Percentiles rank a stretch among this genome's conserved stretches.
phyloP scores from a whole-genome alignment of 2,329 filamentous ascomycete genomes.

The Stemphylium vesicarium region DNA sequence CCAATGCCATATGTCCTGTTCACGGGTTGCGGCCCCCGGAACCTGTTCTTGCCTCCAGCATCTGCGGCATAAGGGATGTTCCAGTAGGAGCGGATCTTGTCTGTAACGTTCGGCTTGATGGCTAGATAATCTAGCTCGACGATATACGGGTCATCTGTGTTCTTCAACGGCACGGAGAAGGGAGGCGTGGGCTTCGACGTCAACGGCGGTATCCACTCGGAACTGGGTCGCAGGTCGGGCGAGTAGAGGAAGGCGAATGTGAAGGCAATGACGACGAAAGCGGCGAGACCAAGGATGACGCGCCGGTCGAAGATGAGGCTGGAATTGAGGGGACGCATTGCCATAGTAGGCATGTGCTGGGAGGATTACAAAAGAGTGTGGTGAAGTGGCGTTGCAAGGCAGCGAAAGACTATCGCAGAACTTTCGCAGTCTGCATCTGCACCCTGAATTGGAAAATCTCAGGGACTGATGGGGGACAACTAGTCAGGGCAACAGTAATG shows the following conservation, averaged over 20 bases:
- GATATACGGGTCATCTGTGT: constrained; percentile 34
- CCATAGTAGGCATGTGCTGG: constrained; percentile 16
- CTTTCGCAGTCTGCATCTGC: constrained; percentile 20
- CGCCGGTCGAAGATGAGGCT: constrained; percentile 37
- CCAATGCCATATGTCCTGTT: constrained; percentile 35
- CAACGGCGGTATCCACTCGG: constrained; percentile 36
- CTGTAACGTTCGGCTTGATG: constrained; percentile 37
- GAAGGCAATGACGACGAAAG: constrained; percentile 29
- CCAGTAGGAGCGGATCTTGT: constrained; percentile 39
- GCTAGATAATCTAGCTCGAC: constrained; percentile 42
- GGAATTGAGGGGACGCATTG: constrained; percentile 32
- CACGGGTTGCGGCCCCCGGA: constrained; percentile 40
- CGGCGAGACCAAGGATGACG: constrained; percentile 29
- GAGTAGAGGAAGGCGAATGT: constrained; percentile 38
- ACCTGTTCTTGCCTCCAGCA: constrained; percentile 38
- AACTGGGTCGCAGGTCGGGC: constrained; percentile 29
- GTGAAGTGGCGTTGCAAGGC: constrained; percentile 2
- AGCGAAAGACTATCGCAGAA: neutral
- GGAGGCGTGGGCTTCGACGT: constrained; percentile 25
- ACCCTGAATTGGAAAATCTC: constrained; percentile 2
- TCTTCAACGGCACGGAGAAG: constrained; percentile 35
- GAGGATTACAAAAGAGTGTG: constrained; percentile 10
- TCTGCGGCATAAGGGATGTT: constrained; percentile 44
- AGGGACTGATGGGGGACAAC: neutral
- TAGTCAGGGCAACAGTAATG: neutral